Conservation (phyloP, 176 grass and related monocot genomes). For the Oropetium thomaeum region DNA sequence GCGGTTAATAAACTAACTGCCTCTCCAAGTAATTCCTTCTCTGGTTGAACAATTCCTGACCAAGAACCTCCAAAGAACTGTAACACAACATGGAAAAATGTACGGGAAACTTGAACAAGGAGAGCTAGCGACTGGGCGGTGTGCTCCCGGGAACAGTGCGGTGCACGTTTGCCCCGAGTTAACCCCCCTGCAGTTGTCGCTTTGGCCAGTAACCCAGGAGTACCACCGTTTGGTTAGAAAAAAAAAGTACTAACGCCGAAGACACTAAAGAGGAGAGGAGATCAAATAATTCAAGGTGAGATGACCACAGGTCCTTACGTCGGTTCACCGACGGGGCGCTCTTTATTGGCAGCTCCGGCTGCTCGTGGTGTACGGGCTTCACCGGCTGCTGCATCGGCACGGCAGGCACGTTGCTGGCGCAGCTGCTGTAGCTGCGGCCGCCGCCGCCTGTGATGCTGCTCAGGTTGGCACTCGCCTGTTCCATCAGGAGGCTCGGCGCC, state of each 20-base stretch:
- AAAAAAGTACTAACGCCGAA: neutral
- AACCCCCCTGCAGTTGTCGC: neutral
- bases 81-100: constrained; percentile 1
- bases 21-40: neutral
- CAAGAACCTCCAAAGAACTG: constrained; percentile 10
- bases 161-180: neutral
- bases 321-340: constrained; percentile 61
- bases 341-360: constrained; percentile 62
- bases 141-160: constrained; percentile 7
- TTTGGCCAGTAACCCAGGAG: neutral
- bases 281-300: neutral
- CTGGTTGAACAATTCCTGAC: neutral
- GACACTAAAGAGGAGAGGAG: constrained; percentile 7
- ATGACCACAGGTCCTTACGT: constrained; percentile 45
- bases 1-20: neutral
- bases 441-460: constrained; percentile 43
- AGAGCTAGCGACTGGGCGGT: neutral
- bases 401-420: constrained; percentile 42
- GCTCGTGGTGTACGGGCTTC: constrained; percentile 52
- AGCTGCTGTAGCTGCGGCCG: constrained; percentile 47
- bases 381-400: constrained; percentile 25
- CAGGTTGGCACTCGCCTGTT: constrained; percentile 46
- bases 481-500: constrained; percentile 67
- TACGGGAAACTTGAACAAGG: neutral
- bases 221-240: neutral